Conservation (phyloP, 1,139 yeast species). For the Ogataea hybrid region DNA sequence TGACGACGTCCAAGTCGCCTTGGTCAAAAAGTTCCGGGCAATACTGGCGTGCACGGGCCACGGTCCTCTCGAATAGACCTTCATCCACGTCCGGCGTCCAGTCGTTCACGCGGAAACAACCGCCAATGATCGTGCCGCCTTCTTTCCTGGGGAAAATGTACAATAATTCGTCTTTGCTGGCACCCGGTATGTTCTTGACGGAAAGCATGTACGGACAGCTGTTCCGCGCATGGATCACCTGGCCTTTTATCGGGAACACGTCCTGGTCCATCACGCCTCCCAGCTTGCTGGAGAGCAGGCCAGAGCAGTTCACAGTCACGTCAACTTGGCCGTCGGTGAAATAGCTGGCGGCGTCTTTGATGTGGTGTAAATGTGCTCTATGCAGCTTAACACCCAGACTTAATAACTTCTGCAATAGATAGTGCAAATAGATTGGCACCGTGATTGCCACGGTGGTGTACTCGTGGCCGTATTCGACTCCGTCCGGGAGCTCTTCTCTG, state of each 20-base stretch:
- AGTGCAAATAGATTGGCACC: slow-evolving; percentile 49
- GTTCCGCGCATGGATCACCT: slow-evolving; percentile 42
- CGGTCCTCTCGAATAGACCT: slow-evolving; percentile 39
- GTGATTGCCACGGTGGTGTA: slow-evolving; percentile 51
- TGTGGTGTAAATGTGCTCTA: slow-evolving; percentile 21
- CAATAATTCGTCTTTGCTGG: slow-evolving; percentile 37
- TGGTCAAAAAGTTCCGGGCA: slow-evolving; percentile 43
- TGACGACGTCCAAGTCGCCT: slow-evolving; percentile 37
- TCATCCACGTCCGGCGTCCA: slow-evolving; percentile 33
- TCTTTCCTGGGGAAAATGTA: slow-evolving; percentile 54
- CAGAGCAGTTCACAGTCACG: slow-evolving; percentile 48
- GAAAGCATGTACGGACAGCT: slow-evolving; percentile 22
- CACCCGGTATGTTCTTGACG: slow-evolving; percentile 32
- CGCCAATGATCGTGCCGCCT: slow-evolving; percentile 55
- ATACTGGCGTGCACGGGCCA: slow-evolving; percentile 40
- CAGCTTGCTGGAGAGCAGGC: slow-evolving; percentile 40
- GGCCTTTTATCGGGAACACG: slow-evolving; percentile 45
- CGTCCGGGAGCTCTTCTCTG: slow-evolving; percentile 33
- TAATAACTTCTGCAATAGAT: slow-evolving; percentile 40
- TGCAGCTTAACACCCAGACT: slow-evolving; percentile 37
- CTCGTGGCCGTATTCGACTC: slow-evolving; percentile 38
- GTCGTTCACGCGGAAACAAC: slow-evolving; percentile 39
- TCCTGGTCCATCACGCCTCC: slow-evolving; percentile 34
- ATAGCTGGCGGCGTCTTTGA: slow-evolving; percentile 27
- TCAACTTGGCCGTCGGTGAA: slow-evolving; percentile 26